Evolutionary conservation across 345 rosid genomes (phyloP), one percentile per base, ranked within the genome.

Genomic region (Sisymbrium irio): DNA sequence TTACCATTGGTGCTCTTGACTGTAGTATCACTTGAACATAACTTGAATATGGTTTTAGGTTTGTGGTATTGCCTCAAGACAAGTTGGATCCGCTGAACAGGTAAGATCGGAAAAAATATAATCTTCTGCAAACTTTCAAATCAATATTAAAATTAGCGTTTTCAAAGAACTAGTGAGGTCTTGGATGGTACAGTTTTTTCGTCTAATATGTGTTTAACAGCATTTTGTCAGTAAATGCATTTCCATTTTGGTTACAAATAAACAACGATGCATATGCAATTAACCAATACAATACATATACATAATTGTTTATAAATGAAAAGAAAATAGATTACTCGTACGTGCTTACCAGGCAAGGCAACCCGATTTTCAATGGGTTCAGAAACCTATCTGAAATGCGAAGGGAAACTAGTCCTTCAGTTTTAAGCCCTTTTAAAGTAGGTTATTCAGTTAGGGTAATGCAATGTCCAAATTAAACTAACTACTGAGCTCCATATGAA

Each of bases 11-110:
- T 28, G 22, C 20, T 47, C 28, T 60, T 11, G 36, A 47, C 8
- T 46, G 13, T 35, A 22, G 1, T 25, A 35, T 59, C 11, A 7
- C 25, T 27, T 32, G 17, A 56, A 14, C 8, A 46, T 2, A 71
- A 13, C 17, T 58, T 47, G 5, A 15, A 18, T 36, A 4, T 61
- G 41, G 20, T 37, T 67, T 18, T 13, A 75, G 79, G 27, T 75
- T 37, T 62, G 40, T 44, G 86, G 95, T 80, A 93, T 93, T 57
- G 90, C 82, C 25, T 93, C 98, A 9, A 90, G 80, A 70, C 98
- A 90, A 80, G 85, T 85, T 57, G 80, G 95, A 17, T 78, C 96
- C 7, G 13, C 77, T 12, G 96, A 87, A 65, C 98, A 93, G 96
- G 97, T 87, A 69, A 41, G 36, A 18, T 8, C 9, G 0, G 11